phyloP scores from a whole-genome alignment of 2,329 filamentous ascomycete genomes.

The Aspergillus sp. region DNA sequence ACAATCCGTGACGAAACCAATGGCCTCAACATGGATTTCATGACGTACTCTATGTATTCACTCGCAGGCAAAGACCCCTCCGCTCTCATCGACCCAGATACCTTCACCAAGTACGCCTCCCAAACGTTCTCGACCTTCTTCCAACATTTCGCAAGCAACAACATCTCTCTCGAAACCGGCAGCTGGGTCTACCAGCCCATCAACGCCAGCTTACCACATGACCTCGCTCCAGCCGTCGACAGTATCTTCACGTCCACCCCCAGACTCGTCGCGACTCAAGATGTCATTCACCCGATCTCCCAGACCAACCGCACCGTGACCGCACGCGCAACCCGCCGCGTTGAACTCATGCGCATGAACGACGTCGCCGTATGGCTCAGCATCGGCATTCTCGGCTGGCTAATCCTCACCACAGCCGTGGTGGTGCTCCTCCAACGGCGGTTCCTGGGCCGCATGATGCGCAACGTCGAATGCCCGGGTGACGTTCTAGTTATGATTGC shows the following conservation, averaged over 20 bases:
- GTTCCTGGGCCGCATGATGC: background rate
- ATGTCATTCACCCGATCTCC: background rate
- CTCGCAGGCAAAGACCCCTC: background rate
- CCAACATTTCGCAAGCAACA: slow-evolving; percentile 1
- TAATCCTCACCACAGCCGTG: background rate
- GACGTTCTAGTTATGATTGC: background rate
- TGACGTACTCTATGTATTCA: slow-evolving; percentile 3
- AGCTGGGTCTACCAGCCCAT: slow-evolving; percentile 4
- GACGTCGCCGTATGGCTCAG: background rate
- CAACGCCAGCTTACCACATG: background rate
- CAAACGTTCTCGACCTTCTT: slow-evolving; percentile 1
- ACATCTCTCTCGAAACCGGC: background rate
- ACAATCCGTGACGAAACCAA: slow-evolving; percentile 2
- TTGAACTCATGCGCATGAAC: slow-evolving; percentile 1
- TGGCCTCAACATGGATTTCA: slow-evolving; percentile 1
- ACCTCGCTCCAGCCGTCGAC: background rate
- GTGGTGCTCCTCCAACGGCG: background rate
- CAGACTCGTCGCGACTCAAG: background rate
- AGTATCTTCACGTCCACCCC: background rate
- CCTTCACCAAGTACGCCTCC: background rate
- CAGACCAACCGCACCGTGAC: background rate
- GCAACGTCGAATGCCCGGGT: background rate
- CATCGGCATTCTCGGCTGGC: background rate
- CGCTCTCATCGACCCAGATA: background rate
- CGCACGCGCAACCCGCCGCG: background rate